Evolutionary conservation across 2,329 filamentous ascomycete genomes (phyloP), one percentile per base, ranked within the genome.

Genomic region (Monosporascus sp.): DNA sequence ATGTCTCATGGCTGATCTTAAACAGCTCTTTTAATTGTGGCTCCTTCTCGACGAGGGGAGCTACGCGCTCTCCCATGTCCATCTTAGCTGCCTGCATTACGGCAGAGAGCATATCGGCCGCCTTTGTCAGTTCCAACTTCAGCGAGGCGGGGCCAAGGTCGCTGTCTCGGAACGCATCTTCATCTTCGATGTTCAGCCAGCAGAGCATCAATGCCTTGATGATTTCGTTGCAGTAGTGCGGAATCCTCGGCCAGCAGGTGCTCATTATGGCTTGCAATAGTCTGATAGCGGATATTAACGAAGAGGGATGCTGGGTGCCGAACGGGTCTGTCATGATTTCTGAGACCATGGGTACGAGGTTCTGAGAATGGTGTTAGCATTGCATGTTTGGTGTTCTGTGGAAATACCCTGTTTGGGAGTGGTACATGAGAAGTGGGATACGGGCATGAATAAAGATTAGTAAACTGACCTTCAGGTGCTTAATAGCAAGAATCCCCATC

Each of bases 291-390:
- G 79, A 73, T 1, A 76, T 50, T 1, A 90, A 69, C 1, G 85
- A 71, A 0, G 75, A 70, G 1, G 79, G 73, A 56, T 81, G 74
- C 1, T 78, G 74, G 9, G 79, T 71, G 1, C 79, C 78, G 63
- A 94, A 89, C 0, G 89, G 84, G 62, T 91, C 84, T 2, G 81
- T 77, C 50, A 96, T 72, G 9, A 86, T 80, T 39, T 75, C 72
- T 2, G 82, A 82, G 9, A 90, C 68, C 57, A 92, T 75, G 0
- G 88, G 83, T 1, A 96, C 66, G 7, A 93, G 69, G 46, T 84
- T 81, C 76, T 89, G 53, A 48, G 49, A 20, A 37, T 27, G n/a
- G 22, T 41, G 31, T 56, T 51, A 49, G 45, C 34, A 48, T 51
- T 14, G 22, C 37, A n/a, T 38, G 34, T 48, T 48, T 22, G 50